phyloP scores from a whole-genome alignment of 2,329 filamentous ascomycete genomes.

The Coniochaeta sp. region DNA sequence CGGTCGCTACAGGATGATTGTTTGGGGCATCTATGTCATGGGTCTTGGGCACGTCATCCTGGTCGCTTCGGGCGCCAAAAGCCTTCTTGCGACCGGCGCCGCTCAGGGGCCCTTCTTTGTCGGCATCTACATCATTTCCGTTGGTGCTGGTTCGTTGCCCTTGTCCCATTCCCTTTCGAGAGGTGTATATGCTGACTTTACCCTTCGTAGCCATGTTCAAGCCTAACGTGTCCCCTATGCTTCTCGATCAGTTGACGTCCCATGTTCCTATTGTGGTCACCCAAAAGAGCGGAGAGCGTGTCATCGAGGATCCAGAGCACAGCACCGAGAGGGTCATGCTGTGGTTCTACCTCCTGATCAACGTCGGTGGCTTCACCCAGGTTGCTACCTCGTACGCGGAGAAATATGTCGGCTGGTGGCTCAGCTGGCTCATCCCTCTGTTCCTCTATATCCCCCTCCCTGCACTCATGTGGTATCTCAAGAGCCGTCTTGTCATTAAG shows the following conservation, averaged over 20 bases:
- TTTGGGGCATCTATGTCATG: constrained; percentile 59
- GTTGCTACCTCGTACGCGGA: constrained; percentile 45
- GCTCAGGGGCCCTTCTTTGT: constrained; percentile 52
- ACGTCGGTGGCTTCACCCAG: constrained; percentile 44
- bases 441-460: constrained; percentile 33
- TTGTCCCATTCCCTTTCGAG: not conserved
- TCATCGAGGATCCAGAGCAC: constrained; percentile 61
- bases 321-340: constrained; percentile 61
- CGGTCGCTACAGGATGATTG: constrained; percentile 66
- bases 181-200: not conserved
- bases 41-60: constrained; percentile 63
- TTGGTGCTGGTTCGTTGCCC: constrained; percentile 46
- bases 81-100: constrained; percentile 33
- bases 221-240: constrained; percentile 60
- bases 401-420: constrained; percentile 42
- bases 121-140: constrained; percentile 42
- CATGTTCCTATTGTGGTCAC: constrained; percentile 46
- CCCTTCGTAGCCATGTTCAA: constrained; percentile 43
- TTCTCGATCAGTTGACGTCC: constrained; percentile 57
- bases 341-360: constrained; percentile 52
- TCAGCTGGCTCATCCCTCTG: constrained; percentile 30
- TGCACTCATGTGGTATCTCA: constrained; percentile 31
- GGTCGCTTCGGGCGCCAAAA: constrained; percentile 47
- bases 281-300: constrained; percentile 48
- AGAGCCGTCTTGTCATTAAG: constrained; percentile 32